These are phyloP conservation scores for Lecanicillium sp. DNA, from an alignment of 2,329 filamentous ascomycete genomes.

Conservation along the genomic window DNA sequence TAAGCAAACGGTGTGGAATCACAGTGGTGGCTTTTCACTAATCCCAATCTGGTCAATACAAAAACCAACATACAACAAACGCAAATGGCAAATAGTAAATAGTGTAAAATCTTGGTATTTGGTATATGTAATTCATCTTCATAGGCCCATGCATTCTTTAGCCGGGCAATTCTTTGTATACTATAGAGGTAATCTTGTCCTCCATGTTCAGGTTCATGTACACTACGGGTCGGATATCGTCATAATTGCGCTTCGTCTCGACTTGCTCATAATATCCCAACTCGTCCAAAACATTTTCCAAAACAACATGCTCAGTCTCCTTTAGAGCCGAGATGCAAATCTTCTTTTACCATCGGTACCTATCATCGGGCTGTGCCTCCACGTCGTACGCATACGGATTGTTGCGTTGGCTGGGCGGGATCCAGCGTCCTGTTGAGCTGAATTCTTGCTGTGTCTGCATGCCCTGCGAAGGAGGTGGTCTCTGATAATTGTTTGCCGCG, in stretches of 20 bases:
- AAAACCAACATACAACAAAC: slow-evolving; percentile 1
- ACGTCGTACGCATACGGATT: slow-evolving; percentile 27
- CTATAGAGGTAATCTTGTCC: too few relatives aligned
- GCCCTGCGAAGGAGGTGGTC: slow-evolving; percentile 2
- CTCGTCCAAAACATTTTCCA: neutral
- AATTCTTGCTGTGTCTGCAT: neutral
- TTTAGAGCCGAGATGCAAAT: neutral
- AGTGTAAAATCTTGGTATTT: neutral
- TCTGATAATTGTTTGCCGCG: slow-evolving; percentile 17
- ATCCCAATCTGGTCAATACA: too few relatives aligned
- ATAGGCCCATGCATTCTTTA: too few relatives aligned
- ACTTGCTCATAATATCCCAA: neutral
- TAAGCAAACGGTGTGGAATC: neutral
- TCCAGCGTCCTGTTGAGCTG: slow-evolving; percentile 4
- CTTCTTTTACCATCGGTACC: slow-evolving; percentile 16
- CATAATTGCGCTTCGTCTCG: neutral
- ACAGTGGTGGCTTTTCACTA: neutral
- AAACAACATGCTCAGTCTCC: neutral
- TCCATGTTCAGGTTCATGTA: too few relatives aligned
- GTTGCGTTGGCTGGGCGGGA: slow-evolving; percentile 15
- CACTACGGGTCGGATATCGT: too few relatives aligned
- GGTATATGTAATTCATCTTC: too few relatives aligned
- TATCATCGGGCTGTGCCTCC: slow-evolving; percentile 23
- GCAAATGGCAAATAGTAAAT: neutral
- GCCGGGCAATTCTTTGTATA: too few relatives aligned